Evolutionary conservation across 805 yeast genomes (phyloP).

Genomic region (Cyberlindnera suaveolens): DNA sequence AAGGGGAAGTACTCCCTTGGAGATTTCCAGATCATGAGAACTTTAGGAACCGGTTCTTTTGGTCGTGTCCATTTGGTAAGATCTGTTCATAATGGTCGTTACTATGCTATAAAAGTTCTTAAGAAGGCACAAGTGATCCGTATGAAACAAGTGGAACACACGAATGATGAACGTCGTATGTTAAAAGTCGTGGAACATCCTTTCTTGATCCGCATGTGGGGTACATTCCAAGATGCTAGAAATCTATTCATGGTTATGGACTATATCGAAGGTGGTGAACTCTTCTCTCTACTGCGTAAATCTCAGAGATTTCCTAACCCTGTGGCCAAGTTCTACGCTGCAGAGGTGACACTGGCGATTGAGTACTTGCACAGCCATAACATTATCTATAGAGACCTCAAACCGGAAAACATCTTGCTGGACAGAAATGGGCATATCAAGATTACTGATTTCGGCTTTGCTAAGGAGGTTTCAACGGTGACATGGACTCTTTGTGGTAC

Average conservation of each 20-base stretch:
- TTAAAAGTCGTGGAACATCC: conserved; percentile 84
- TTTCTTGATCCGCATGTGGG: conserved; percentile 91
- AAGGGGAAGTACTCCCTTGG: conserved; percentile 70
- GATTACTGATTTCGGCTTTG: conserved; percentile 91
- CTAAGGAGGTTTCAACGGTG: conserved; percentile 86
- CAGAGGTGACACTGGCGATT: conserved; percentile 79
- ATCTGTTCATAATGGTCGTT: conserved; percentile 84
- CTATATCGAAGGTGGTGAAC: conserved; percentile 93
- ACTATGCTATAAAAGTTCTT: conserved; percentile 87
- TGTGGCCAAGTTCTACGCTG: conserved; percentile 93
- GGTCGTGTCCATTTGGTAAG: conserved; percentile 90
- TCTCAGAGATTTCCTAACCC: conserved; percentile 92
- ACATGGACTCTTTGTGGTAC: conserved; percentile 95
- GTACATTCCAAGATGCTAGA: conserved; percentile 85
- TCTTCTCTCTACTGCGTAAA: conserved; percentile 77
- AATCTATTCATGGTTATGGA: conserved; percentile 94
- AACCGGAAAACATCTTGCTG: conserved; percentile 86
- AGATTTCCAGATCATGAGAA: conserved; percentile 81
- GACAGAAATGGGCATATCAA: conserved; percentile 90
- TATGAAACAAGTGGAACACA: conserved; percentile 93
- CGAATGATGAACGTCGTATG: conserved; percentile 91
- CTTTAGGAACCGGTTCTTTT: conserved; percentile 93
- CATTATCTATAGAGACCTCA: conserved; percentile 85
- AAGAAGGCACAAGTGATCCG: conserved; percentile 83
- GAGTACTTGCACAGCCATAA: conserved; percentile 83